phyloP scores from a whole-genome alignment of 2,329 filamentous ascomycete genomes.

The Calonectria multiphialidica region DNA sequence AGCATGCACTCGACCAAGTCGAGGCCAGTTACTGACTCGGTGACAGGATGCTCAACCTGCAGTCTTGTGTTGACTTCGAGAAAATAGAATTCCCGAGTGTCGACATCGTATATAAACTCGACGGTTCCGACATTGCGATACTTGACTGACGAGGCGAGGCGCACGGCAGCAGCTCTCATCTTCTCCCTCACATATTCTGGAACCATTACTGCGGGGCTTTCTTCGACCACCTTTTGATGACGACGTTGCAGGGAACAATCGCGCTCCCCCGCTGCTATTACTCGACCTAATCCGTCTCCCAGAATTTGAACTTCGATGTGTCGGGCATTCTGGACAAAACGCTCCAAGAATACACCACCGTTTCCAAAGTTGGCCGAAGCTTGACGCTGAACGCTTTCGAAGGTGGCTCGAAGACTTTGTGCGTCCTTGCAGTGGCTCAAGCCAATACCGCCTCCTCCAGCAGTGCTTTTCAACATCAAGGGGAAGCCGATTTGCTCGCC shows the following conservation, averaged over 20 bases:
- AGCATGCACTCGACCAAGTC: conserved; percentile 74
- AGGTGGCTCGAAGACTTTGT: conserved; percentile 45
- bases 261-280: conserved; percentile 57
- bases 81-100: conserved; percentile 56
- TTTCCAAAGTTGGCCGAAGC: conserved; percentile 57
- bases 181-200: conserved; percentile 41
- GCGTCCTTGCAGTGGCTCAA: conserved; percentile 52
- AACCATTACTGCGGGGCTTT: conserved; percentile 54
- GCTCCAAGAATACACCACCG: conserved; percentile 55
- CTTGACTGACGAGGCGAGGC: conserved; percentile 49
- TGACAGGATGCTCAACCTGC: conserved; percentile 66
- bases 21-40: conserved; percentile 80
- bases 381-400: conserved; percentile 52
- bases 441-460: conserved; percentile 60
- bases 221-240: conserved; percentile 65
- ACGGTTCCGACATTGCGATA: conserved; percentile 59
- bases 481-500: conserved; percentile 50
- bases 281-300: conserved; percentile 57
- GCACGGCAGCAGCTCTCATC: conserved; percentile 53
- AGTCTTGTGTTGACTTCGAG: conserved; percentile 62
- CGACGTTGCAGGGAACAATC: conserved; percentile 65
- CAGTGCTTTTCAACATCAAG: conserved; percentile 61
- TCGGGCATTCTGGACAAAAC: conserved; percentile 54
- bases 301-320: conserved; percentile 65
- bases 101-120: conserved; percentile 58